Conservation (phyloP, 2,329 filamentous ascomycete species). For the Cladosporium sp. region DNA sequence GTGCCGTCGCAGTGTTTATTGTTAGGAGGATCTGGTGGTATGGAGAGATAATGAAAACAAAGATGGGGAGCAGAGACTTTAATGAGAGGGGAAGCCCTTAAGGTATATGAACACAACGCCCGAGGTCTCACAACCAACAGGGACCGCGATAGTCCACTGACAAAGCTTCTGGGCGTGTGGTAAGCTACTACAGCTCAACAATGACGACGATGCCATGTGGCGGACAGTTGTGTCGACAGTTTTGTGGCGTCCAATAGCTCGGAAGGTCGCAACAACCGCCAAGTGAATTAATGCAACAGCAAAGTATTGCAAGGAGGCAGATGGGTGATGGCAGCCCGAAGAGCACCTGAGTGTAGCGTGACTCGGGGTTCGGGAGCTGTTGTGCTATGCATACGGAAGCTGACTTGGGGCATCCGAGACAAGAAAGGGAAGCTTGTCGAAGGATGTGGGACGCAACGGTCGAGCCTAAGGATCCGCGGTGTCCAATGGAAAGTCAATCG, state of each 20-base stretch:
- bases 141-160: background rate
- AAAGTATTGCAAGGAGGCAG: background rate
- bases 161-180: conserved; percentile 1
- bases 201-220: conserved; percentile 11
- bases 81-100: background rate
- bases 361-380: background rate
- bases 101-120: conserved; percentile 12
- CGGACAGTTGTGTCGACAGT: background rate
- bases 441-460: background rate
- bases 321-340: background rate
- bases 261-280: background rate
- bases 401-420: background rate
- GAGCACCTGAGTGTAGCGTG: background rate
- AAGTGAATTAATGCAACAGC: background rate
- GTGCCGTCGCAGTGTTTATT: background rate
- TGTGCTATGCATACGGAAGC: conserved; percentile 5
- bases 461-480: background rate
- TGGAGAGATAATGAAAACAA: background rate
- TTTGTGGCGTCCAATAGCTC: conserved; percentile 2
- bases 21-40: background rate
- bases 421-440: background rate
- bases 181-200: conserved; percentile 1
- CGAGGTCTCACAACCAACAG: background rate
- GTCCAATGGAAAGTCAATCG: background rate
- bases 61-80: background rate